Percentiles rank a stretch among this genome's conserved stretches.
Conservation (phyloP, 805 yeast species). For the Saccharomycopsis fodiens region DNA sequence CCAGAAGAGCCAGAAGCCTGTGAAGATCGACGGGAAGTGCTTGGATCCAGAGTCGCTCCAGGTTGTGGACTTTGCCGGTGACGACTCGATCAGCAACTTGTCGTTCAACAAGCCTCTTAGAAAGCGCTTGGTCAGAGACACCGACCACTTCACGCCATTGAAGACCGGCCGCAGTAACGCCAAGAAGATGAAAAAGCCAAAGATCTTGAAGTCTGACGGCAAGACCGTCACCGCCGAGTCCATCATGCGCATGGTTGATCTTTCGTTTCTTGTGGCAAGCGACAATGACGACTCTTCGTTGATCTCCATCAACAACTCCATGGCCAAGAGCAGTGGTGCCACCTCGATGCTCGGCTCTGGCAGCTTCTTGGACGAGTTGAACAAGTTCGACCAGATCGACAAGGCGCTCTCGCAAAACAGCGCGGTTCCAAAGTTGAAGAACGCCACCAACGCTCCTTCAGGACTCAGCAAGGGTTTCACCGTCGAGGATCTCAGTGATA, state of each 20-base stretch:
- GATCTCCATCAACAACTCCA: conserved; percentile 11
- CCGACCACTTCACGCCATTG: conserved; percentile 13
- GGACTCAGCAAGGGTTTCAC: conserved; percentile 13
- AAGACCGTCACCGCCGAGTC: conserved; percentile 21
- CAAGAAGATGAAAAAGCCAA: conserved; percentile 20
- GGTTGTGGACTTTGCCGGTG: conserved; percentile 2
- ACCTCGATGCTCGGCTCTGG: conserved; percentile 7
- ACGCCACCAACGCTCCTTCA: conserved; percentile 2
- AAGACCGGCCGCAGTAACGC: conserved; percentile 1
- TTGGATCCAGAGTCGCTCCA: conserved; percentile 17
- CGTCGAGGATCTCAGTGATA: background rate
- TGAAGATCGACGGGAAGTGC: conserved; percentile 7
- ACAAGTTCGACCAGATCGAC: conserved; percentile 20
- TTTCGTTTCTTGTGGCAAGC: conserved; percentile 19
- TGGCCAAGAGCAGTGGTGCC: background rate
- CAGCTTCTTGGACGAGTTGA: conserved; percentile 17
- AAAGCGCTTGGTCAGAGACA: conserved; percentile 8
- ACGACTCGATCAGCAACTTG: conserved; percentile 2
- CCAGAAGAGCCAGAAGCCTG: conserved; percentile 2
- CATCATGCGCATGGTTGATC: conserved; percentile 21
- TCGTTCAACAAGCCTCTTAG: conserved; percentile 14
- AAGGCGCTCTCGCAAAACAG: background rate
- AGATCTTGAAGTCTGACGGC: conserved; percentile 20
- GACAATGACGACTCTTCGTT: conserved; percentile 20
- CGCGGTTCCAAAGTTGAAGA: conserved; percentile 6